phyloP scores from a whole-genome alignment of 2,329 filamentous ascomycete species.

The Arthroderma sp. region DNA sequence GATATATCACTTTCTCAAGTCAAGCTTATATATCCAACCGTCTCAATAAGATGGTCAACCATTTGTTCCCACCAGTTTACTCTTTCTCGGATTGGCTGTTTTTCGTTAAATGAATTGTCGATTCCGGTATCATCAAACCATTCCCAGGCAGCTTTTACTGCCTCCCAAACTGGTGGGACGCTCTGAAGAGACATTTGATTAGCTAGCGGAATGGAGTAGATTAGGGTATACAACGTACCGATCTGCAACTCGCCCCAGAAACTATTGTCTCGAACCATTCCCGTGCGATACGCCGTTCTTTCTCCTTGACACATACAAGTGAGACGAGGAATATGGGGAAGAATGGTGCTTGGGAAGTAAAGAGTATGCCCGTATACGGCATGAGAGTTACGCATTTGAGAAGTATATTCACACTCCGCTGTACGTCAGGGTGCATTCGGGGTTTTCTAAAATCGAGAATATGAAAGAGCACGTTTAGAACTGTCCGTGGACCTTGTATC shows the following conservation, averaged over 20 bases:
- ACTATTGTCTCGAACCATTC: slow-evolving; percentile 5
- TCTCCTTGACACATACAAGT: slow-evolving; percentile 3
- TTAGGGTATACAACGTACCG: background rate
- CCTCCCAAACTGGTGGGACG: slow-evolving; percentile 2
- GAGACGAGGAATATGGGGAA: slow-evolving; percentile 6
- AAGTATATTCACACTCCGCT: background rate
- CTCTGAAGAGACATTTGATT: background rate
- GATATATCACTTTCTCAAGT: background rate
- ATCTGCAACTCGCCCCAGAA: background rate
- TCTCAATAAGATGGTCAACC: slow-evolving; percentile 1
- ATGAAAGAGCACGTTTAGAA: no score
- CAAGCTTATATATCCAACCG: slow-evolving; percentile 2
- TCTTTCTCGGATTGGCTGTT: background rate
- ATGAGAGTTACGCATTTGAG: slow-evolving; percentile 4
- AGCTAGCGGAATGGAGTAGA: background rate
- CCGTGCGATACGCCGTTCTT: slow-evolving; percentile 5
- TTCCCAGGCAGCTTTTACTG: background rate
- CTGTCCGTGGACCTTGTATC: no score
- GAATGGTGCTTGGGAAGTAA: slow-evolving; percentile 8
- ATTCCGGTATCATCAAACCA: slow-evolving; percentile 1
- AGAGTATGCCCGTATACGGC: slow-evolving; percentile 6
- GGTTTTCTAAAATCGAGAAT: slow-evolving; percentile 3
- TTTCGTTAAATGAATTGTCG: background rate
- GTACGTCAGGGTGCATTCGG: slow-evolving; percentile 7
- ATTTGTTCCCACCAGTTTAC: slow-evolving; percentile 1